Conservation (phyloP, 768 basidiomycete genomes). For the Tulasnella sp. region DNA sequence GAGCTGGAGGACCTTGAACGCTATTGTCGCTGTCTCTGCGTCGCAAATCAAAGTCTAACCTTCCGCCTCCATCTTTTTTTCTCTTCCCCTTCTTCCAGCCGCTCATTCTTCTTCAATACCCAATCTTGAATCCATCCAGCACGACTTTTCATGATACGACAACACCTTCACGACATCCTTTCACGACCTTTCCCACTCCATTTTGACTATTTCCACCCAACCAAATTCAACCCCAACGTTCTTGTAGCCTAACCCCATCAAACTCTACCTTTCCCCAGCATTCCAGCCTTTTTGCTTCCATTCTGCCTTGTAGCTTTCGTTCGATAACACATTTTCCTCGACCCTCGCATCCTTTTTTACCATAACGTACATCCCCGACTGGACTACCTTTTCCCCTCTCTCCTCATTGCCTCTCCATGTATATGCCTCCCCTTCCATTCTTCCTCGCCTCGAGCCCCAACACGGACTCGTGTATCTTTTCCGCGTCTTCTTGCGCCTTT, state of each 20-base stretch:
- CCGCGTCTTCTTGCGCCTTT: neutral
- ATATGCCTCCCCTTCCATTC: neutral
- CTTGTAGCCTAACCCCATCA: neutral
- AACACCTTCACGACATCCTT: neutral
- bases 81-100: neutral
- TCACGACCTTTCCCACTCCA: neutral
- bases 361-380: neutral
- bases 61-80: too few species aligned
- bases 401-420: neutral
- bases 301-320: neutral
- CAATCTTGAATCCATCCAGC: neutral
- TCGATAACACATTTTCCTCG: neutral
- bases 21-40: neutral
- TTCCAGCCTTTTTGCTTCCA: neutral
- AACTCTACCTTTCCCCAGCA: neutral
- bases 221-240: neutral
- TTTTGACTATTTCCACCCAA: neutral
- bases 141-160: neutral
- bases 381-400: neutral
- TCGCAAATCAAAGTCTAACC: neutral
- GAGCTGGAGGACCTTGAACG: neutral
- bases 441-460: neutral
- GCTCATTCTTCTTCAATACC: neutral
- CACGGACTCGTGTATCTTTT: neutral
- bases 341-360: neutral